Conservation (phyloP, 2,329 filamentous ascomycete genomes). For the Colletotrichum theobromicola region DNA sequence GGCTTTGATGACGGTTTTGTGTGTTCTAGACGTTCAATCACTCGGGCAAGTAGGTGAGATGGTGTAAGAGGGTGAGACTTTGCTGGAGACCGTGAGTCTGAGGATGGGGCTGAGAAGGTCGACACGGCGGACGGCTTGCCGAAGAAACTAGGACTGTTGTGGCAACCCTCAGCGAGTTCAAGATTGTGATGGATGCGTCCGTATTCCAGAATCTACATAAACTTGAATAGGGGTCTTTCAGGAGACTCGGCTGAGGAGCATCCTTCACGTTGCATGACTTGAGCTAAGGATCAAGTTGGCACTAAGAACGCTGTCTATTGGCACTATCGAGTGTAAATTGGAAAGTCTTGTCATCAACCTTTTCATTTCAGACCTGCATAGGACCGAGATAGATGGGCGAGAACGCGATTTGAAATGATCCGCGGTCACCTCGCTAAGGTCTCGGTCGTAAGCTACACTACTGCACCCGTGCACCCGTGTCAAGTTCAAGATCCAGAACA, state of each 20-base stretch:
- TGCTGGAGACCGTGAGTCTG: neutral
- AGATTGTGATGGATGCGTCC: neutral
- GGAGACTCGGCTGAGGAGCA: no score
- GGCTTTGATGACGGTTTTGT: neutral
- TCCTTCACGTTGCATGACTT: no score
- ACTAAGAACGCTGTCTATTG: rapidly evolving
- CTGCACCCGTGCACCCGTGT: neutral
- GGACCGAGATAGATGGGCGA: neutral
- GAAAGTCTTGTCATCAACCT: rapidly evolving
- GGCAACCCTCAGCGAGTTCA: neutral
- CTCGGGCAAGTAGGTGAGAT: neutral
- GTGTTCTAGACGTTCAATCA: neutral
- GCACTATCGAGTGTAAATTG: rapidly evolving
- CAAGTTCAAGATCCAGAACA: neutral
- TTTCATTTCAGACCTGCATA: no score
- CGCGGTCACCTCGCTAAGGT: neutral
- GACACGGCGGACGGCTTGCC: neutral
- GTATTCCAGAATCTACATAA: neutral
- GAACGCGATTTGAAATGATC: neutral
- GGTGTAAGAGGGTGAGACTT: neutral
- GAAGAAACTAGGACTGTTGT: neutral
- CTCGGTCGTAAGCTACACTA: neutral
- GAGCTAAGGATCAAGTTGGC: neutral
- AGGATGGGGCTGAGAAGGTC: neutral
- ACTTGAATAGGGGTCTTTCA: neutral